A percentile compares a stretch with the other conserved stretches of the same genome.
Evolutionary conservation across 306 rosid genomes (phyloP).

Genomic region (Leucaena leucocephala): DNA sequence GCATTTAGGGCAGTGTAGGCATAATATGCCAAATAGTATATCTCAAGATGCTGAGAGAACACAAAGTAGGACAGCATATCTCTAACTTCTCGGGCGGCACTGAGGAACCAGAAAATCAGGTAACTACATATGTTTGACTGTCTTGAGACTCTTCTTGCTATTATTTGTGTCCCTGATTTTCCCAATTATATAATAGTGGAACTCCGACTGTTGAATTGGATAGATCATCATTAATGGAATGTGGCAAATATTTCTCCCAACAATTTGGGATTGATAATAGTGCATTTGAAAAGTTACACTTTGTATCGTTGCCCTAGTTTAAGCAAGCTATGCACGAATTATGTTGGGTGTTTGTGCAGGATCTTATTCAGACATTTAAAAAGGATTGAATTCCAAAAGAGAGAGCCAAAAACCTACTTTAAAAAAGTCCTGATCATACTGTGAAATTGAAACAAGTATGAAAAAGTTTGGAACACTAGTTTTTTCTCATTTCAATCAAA

Average conservation of each 20-base stretch:
- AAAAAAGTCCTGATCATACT: not conserved
- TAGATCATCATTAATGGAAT: slow-evolving; percentile 9
- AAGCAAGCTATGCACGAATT: slow-evolving; percentile 8
- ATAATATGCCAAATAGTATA: slow-evolving; percentile 42
- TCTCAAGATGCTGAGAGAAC: slow-evolving; percentile 48
- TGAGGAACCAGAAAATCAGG: slow-evolving; percentile 52
- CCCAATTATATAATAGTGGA: slow-evolving; percentile 9
- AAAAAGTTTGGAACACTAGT: not conserved
- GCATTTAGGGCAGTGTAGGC: slow-evolving; percentile 36
- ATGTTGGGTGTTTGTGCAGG: slow-evolving; percentile 4
- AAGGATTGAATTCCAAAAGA: not conserved
- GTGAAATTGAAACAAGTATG: not conserved
- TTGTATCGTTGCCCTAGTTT: slow-evolving; percentile 5
- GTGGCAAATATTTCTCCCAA: slow-evolving; percentile 3
- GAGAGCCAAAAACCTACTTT: not conserved
- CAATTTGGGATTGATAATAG: not conserved
- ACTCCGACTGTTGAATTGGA: not conserved
- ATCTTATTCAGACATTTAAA: slow-evolving; percentile 13
- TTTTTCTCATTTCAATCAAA: not conserved
- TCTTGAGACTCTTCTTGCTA: slow-evolving; percentile 3
- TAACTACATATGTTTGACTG: slow-evolving; percentile 28
- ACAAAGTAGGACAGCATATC: slow-evolving; percentile 47
- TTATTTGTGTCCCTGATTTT: slow-evolving; percentile 1
- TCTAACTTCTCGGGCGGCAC: slow-evolving; percentile 33
- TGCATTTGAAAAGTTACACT: slow-evolving; percentile 22